Percentiles rank a stretch among this genome's conserved stretches.
Evolutionary conservation across 2,329 filamentous ascomycete species (phyloP).

Genomic region (Sarocladiaceae sp.): DNA sequence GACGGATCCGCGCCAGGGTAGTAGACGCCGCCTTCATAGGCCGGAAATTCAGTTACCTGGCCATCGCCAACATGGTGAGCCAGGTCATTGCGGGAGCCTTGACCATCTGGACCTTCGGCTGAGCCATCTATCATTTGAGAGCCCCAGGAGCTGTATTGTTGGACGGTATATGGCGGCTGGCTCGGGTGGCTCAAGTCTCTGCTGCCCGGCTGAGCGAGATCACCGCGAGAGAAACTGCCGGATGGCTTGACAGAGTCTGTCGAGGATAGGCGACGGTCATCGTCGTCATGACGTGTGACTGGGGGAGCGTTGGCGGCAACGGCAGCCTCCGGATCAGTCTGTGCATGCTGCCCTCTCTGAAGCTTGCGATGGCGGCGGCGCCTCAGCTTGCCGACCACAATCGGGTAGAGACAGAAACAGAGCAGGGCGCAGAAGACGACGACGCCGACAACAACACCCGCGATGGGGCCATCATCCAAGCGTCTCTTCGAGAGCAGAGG

Average conservation of each 20-base stretch:
- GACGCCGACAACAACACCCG: slow-evolving; percentile 30
- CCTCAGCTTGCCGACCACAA: slow-evolving; percentile 21
- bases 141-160: background rate
- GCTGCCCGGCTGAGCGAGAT: slow-evolving; percentile 11
- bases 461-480: slow-evolving; percentile 28
- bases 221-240: slow-evolving; percentile 15
- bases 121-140: background rate
- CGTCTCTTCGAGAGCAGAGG: slow-evolving; percentile 20
- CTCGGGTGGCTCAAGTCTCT: background rate
- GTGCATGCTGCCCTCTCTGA: slow-evolving; percentile 12
- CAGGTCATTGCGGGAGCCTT: background rate
- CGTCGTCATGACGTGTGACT: slow-evolving; percentile 3
- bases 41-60: slow-evolving; percentile 14
- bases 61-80: slow-evolving; percentile 2
- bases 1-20: slow-evolving; percentile 8
- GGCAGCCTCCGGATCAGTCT: slow-evolving; percentile 25
- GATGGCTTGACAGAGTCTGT: slow-evolving; percentile 28
- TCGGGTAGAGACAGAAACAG: slow-evolving; percentile 32
- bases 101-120: background rate
- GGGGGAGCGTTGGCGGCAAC: slow-evolving; percentile 13
- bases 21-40: slow-evolving; percentile 12
- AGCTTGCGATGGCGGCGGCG: slow-evolving; percentile 17
- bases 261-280: slow-evolving; percentile 26
- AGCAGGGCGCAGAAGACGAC: slow-evolving; percentile 26
- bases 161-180: background rate